Evolutionary conservation across 768 basidiomycete genomes (phyloP).

Genomic region (Mycena polygramma): DNA sequence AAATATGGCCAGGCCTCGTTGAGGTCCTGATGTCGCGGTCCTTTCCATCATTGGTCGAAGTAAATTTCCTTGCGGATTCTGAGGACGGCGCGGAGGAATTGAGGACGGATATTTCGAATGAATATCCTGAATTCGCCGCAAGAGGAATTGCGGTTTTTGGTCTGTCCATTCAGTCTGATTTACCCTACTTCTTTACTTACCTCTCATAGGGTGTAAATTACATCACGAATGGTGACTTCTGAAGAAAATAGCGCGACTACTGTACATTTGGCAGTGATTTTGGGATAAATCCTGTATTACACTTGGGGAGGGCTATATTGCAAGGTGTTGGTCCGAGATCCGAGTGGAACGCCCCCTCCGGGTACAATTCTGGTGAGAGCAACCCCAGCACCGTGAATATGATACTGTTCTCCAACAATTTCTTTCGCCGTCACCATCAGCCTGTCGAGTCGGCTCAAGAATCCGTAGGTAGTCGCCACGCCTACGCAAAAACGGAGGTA

Average conservation of each 20-base stretch:
- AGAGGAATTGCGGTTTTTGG: slow-evolving; percentile 29
- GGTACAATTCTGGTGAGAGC: slow-evolving; percentile 37
- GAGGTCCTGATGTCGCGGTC: slow-evolving; percentile 17
- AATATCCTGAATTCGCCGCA: slow-evolving; percentile 15
- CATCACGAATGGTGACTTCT: slow-evolving; percentile 23
- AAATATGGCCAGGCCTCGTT: slow-evolving; percentile 14
- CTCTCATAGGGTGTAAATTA: neutral
- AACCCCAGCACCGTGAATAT: slow-evolving; percentile 78
- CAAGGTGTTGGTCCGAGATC: slow-evolving; percentile 44
- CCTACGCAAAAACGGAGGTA: slow-evolving; percentile 86
- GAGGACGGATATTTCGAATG: neutral
- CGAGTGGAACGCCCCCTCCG: slow-evolving; percentile 45
- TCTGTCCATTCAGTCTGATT: neutral
- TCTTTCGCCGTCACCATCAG: slow-evolving; percentile 89
- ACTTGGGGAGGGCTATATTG: slow-evolving; percentile 33
- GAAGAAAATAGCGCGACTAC: no score
- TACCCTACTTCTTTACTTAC: neutral
- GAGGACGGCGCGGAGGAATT: neutral
- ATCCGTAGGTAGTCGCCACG: slow-evolving; percentile 74
- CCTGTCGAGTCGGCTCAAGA: slow-evolving; percentile 81
- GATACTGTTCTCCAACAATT: slow-evolving; percentile 88
- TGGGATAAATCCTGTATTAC: neutral
- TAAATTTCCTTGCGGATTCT: slow-evolving; percentile 17
- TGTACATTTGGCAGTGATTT: neutral
- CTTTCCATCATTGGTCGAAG: slow-evolving; percentile 8